Base-by-base conservation (phyloP, 352 stramenopile species). In the Globisporangium echinulatum region DNA sequence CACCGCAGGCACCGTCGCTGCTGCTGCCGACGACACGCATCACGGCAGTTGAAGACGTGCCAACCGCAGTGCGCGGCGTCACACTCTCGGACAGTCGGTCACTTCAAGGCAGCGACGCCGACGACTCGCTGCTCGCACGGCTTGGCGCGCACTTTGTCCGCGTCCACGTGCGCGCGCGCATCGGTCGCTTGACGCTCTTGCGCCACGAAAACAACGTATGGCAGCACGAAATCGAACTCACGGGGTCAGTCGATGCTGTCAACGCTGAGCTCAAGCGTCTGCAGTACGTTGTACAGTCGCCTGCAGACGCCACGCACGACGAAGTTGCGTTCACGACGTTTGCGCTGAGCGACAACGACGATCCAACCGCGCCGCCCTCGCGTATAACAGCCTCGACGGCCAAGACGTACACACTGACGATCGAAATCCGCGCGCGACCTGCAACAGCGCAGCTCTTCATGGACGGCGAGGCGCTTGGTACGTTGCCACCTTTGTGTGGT, bases 61-160 rank as follows among this genome's bases (percentile, higher is more conserved):
- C 42, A 7, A 48, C 63, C 38, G 46, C 42, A 10, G 50, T 67
- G n/a, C 56, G 56, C 11, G 62, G 62, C 6, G 38, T 67, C 42
- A 49, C 40, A 15, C 38, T 67, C 50, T 11, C 39, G 8, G 47
- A 59, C 15, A 44, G 25, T 33, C 25, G 36, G 15, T 40, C 33
- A 7, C 36, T 17, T 44, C 4, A 5, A 15, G 14, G 19, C 39
- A 19, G 49, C 25, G 7, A 25, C 49, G 33, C 47, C 17, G 10
- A 56, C 19, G 14, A 62, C 40, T 40, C 44, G 7, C 37, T 55
- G 14, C 10, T 49, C 7, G n/a, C 13, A n/a, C 46, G 46, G 4
- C 46, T 10, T 50, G 14, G 46, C 46, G 5, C 46, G 14, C 14
- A 25, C 13, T n/a, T 49, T 14, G 42, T 59, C 7, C 50, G 62